phyloP scores from a whole-genome alignment of 2,329 filamentous ascomycete genomes.

The Fusarium sp. region DNA sequence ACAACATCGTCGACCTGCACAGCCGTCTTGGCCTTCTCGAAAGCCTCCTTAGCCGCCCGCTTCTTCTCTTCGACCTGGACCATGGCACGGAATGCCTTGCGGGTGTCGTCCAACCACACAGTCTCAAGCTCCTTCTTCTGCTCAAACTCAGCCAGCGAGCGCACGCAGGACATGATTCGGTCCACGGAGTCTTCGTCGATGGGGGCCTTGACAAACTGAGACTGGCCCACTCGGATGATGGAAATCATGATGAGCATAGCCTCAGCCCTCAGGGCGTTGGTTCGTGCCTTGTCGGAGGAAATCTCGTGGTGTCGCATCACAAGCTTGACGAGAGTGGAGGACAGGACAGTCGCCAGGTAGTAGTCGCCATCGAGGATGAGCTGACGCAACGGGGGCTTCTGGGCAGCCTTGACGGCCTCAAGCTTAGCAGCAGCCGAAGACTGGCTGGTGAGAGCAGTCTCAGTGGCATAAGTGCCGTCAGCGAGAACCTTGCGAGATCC shows the following conservation, averaged over 20 bases:
- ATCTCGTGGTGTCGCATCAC: constrained; percentile 98
- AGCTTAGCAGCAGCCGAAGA: constrained; percentile 88
- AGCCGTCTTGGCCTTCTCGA: constrained; percentile 90
- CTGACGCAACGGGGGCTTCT: constrained; percentile 93
- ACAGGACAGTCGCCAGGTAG: constrained; percentile 93
- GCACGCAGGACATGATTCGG: constrained; percentile 96
- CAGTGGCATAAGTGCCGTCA: constrained; percentile 96
- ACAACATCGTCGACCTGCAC: constrained; percentile 97
- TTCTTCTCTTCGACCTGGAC: constrained; percentile 98
- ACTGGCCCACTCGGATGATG: constrained; percentile 96
- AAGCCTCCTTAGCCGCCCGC: constrained; percentile 90
- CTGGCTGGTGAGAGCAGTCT: constrained; percentile 92
- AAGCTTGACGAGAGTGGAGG: constrained; percentile 93
- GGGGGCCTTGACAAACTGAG: constrained; percentile 96
- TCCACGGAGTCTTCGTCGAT: constrained; percentile 99
- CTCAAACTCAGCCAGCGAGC: constrained; percentile 87
- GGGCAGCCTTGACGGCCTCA: constrained; percentile 94
- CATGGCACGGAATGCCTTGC: constrained; percentile 96
- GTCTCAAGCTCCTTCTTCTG: constrained; percentile 89
- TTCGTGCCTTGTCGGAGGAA: constrained; percentile 82
- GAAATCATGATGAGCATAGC: constrained; percentile 99
- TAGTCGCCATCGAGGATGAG: constrained; percentile 97
- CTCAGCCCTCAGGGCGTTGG: constrained; percentile 92
- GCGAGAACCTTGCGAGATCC: constrained; percentile 91
- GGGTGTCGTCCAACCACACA: constrained; percentile 92